Percentiles rank a stretch among this genome's conserved stretches.
These are phyloP conservation scores for Microsporum canis DNA, from an alignment of 2,329 filamentous ascomycete genomes.

Conservation along the genomic window DNA sequence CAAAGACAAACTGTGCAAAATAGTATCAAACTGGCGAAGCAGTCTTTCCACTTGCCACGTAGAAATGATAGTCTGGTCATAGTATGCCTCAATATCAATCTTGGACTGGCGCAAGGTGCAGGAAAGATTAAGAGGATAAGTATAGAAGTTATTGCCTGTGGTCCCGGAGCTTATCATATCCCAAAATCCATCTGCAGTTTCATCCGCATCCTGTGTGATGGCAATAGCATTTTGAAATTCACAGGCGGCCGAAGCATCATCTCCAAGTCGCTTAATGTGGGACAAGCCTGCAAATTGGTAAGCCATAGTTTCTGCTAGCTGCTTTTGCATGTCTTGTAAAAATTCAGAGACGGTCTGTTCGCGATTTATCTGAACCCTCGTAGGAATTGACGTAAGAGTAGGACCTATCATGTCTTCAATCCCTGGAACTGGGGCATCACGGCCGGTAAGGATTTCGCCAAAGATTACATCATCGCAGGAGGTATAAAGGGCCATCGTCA, in stretches of 20 bases:
- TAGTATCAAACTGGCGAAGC: constrained; percentile 13
- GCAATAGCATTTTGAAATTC: constrained; percentile 32
- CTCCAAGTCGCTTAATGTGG: constrained; percentile 40
- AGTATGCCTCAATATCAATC: constrained; percentile 13
- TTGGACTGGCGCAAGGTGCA: constrained; percentile 10
- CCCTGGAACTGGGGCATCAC: constrained; percentile 28
- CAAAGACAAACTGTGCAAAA: constrained; percentile 10
- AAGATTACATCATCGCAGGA: constrained; percentile 32
- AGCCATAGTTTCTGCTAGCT: constrained; percentile 43
- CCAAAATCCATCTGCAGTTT: constrained; percentile 13
- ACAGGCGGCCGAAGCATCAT: constrained; percentile 30
- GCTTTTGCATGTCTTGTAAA: constrained; percentile 43
- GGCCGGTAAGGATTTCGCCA: constrained; percentile 32
- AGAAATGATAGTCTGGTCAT: constrained; percentile 12
- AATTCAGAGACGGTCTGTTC: constrained; percentile 35
- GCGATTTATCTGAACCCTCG: constrained; percentile 25
- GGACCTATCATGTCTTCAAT: constrained; percentile 33
- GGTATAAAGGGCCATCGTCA: constrained; percentile 27
- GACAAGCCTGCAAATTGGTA: constrained; percentile 47
- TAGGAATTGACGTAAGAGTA: constrained; percentile 32
- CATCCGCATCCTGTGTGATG: constrained; percentile 20
- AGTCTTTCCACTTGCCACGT: constrained; percentile 14
- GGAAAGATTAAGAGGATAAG: constrained; percentile 13
- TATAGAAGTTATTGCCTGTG: constrained; percentile 11
- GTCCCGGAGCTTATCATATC: constrained; percentile 9